These are phyloP conservation scores for Teratosphaeria destructans DNA, from an alignment of 2,329 filamentous ascomycete species.

Conservation along the genomic window DNA sequence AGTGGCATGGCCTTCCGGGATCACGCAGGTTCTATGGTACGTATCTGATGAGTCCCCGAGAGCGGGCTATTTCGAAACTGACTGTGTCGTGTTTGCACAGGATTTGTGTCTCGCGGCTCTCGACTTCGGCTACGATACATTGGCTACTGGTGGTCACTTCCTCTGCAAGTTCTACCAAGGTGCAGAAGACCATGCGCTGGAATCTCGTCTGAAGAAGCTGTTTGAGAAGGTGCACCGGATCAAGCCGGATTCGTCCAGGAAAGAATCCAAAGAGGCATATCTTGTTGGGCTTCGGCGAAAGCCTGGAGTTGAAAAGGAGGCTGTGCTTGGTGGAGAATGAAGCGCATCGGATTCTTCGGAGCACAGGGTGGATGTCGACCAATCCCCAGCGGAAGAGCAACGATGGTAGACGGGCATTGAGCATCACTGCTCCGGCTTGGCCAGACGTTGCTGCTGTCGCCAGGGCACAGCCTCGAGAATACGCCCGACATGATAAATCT, in stretches of 20 bases:
- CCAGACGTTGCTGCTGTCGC: too few relatives aligned
- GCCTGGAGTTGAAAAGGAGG: slow-evolving; percentile 34
- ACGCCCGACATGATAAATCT: too few relatives aligned
- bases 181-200: slow-evolving; percentile 68
- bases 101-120: slow-evolving; percentile 83
- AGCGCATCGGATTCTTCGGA: not conserved
- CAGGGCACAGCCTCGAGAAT: too few relatives aligned
- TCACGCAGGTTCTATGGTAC: slow-evolving; percentile 88
- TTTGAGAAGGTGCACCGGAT: slow-evolving; percentile 75
- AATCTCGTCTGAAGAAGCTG: slow-evolving; percentile 61
- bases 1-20: slow-evolving; percentile 79
- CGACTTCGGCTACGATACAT: slow-evolving; percentile 72
- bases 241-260: slow-evolving; percentile 85
- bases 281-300: slow-evolving; percentile 72
- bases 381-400: too few relatives aligned
- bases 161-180: slow-evolving; percentile 98
- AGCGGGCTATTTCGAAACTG: too few relatives aligned
- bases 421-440: too few relatives aligned
- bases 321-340: slow-evolving; percentile 26
- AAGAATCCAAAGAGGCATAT: slow-evolving; percentile 63
- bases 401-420: too few relatives aligned
- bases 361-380: too few relatives aligned
- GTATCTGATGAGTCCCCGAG: slow-evolving; percentile 17
- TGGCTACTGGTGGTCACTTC: slow-evolving; percentile 76
- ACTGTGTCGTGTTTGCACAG: slow-evolving; percentile 35